These are phyloP conservation scores for Blakeslea trispora DNA, from an alignment of 371 early-diverging fungal species.

Conservation along the genomic window DNA sequence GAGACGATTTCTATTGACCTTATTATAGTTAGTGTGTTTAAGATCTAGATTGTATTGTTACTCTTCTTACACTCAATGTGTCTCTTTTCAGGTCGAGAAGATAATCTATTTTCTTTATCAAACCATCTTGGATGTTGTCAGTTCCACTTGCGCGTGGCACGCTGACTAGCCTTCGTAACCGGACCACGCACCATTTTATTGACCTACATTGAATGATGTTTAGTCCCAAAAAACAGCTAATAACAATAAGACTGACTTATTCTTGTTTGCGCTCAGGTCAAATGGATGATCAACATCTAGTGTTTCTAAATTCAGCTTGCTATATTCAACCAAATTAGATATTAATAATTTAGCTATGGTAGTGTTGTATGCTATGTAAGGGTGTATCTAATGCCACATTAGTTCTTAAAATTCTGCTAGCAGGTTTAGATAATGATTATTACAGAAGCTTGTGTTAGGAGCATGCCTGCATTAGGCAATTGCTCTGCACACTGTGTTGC, in stretches of 20 bases:
- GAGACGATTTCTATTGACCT: background rate
- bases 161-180: slow-evolving; percentile 15
- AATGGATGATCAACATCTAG: background rate
- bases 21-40: background rate
- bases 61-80: background rate
- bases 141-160: background rate
- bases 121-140: background rate
- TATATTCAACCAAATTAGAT: slow-evolving; percentile 15
- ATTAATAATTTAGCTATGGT: slow-evolving; percentile 9
- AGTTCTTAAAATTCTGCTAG: background rate
- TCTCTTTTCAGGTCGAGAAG: slow-evolving; percentile 3
- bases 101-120: background rate
- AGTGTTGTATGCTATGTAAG: slow-evolving; percentile 9
- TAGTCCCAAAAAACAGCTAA: background rate
- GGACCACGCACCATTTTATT: slow-evolving; percentile 17
- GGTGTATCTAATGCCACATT: slow-evolving; percentile 12
- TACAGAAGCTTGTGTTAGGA: slow-evolving; percentile 21
- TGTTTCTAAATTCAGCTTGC: slow-evolving; percentile 11
- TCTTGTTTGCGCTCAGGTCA: background rate
- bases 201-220: slow-evolving; percentile 6
- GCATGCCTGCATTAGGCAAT: slow-evolving; percentile 12
- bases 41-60: background rate
- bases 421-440: background rate
- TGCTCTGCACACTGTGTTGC: slow-evolving; percentile 8
- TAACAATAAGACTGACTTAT: background rate